Evolutionary conservation across 176 grass and related monocot genomes (phyloP).

Genomic region (Elaeis guineensis): DNA sequence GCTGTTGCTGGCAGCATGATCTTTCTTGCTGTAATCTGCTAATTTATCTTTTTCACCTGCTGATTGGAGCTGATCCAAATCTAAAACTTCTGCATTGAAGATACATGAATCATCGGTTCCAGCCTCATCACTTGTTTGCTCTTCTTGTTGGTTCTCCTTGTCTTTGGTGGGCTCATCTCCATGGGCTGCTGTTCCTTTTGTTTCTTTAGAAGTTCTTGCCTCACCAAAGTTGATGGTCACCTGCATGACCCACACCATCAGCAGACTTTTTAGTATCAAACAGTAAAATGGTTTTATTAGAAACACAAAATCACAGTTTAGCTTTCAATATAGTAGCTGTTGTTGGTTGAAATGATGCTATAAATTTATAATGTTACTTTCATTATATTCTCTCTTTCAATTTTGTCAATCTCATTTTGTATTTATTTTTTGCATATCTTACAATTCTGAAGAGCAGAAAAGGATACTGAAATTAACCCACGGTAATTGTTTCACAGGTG

Average conservation of each 20-base stretch:
- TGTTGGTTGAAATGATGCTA: too few relatives aligned
- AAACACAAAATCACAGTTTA: too few relatives aligned
- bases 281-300: not conserved
- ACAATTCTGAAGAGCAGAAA: too few relatives aligned
- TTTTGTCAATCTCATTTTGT: too few relatives aligned
- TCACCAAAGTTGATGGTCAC: slow-evolving; percentile 46
- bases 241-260: slow-evolving; percentile 26
- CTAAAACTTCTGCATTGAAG: slow-evolving; percentile 24
- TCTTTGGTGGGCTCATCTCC: slow-evolving; percentile 21
- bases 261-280: not conserved
- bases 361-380: too few relatives aligned
- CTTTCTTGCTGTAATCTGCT: slow-evolving; percentile 27
- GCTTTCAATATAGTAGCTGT: too few relatives aligned
- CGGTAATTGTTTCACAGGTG: too few relatives aligned
- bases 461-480: too few relatives aligned
- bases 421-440: too few relatives aligned
- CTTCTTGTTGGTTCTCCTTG: not conserved
- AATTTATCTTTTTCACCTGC: slow-evolving; percentile 36
- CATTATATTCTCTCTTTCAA: too few relatives aligned
- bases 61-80: slow-evolving; percentile 42
- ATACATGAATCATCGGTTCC: slow-evolving; percentile 2
- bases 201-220: slow-evolving; percentile 1
- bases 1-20: slow-evolving; percentile 20
- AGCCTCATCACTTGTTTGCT: slow-evolving; percentile 4
- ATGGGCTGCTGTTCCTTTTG: not conserved